A percentile compares a stretch with the other conserved stretches of the same genome.
phyloP scores from a whole-genome alignment of 495 filamentous ascomycete genomes.

The Talaromyces borbonicus region DNA sequence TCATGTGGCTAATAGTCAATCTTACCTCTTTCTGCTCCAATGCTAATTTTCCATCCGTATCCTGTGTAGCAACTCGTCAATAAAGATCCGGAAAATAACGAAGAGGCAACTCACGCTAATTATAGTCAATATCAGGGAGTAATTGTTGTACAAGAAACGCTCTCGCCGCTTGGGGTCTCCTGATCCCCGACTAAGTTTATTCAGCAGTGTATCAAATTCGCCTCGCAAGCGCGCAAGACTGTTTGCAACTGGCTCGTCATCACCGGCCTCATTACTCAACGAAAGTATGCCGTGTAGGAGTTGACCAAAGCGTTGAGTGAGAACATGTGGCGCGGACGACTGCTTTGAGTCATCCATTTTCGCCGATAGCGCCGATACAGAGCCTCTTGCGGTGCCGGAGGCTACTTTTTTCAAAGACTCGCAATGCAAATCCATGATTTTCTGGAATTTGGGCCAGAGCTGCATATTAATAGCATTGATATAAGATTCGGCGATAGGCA shows the following conservation, averaged over 20 bases:
- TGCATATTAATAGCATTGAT: conserved; percentile 93
- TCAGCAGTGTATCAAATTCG: conserved; percentile 71
- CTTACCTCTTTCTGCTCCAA: conserved; percentile 54
- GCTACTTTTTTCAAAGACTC: conserved; percentile 64
- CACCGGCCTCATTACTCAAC: conserved; percentile 75
- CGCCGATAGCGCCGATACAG: conserved; percentile 45
- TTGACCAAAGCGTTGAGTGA: conserved; percentile 89
- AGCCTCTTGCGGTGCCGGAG: conserved; percentile 39
- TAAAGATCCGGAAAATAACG: background rate
- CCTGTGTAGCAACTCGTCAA: conserved; percentile 31
- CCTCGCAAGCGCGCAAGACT: conserved; percentile 64
- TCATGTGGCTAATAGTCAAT: background rate
- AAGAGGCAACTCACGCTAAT: conserved; percentile 46
- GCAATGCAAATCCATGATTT: conserved; percentile 85
- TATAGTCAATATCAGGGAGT: conserved; percentile 82
- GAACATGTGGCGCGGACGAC: conserved; percentile 78
- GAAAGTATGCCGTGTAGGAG: conserved; percentile 75
- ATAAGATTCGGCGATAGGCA: conserved; percentile 81
- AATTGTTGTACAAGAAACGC: conserved; percentile 89
- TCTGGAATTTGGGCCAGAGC: conserved; percentile 91
- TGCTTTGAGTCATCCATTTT: conserved; percentile 50
- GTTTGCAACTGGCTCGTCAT: conserved; percentile 82
- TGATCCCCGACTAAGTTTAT: conserved; percentile 55
- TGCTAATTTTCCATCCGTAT: conserved; percentile 70
- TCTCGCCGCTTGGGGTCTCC: conserved; percentile 71